Base-by-base conservation (phyloP, 345 rosid genomes). In the Luvunga scandens region DNA sequence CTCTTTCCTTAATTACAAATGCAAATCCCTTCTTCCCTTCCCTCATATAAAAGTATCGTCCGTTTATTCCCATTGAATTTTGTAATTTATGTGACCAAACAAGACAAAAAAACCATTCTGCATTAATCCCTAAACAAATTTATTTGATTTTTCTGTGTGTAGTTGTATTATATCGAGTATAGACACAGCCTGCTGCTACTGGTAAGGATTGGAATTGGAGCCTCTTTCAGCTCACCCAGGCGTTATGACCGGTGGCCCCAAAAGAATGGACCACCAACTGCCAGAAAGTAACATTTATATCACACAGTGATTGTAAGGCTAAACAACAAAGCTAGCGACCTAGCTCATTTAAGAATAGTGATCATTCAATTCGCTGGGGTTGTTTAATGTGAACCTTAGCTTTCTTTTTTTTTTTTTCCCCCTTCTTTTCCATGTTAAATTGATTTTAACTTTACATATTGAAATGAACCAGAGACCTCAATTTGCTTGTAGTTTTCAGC, bases 81-180 rank as follows among this genome's bases (percentile, higher is more conserved):
- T 68, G 77, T 56, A 83, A 79, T 81, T 73, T 74, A 64, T 31
- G 77, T 28, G 21, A 36, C 24, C 78, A 79, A 75, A 82, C 82
- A 75, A 66, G 89, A 86, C 87, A 83, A 83, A 88, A 22, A 79
- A 85, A 79, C 71, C 78, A 83, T 78, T 68, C 85, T 71, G 72
- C 68, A 13, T 33, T 13, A 59, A 19, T 24, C 36, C 2, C 14
- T 55, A 10, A 28, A 9, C 34, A 7, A 64, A 31, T 34, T 65
- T 42, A 65, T 28, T 71, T 71, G 19, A 71, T 71, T 25, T 34
- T 16, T 59, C 33, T 72, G 55, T 59, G 53, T 59, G 24, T 34
- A 33, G 75, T 56, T 4, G 25, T 21, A 0, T 14, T 36, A 45
- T 45, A 45, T 45, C 50, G 50, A 13, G 18, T 12, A 45, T 45